Evolutionary conservation across 2,329 filamentous ascomycete genomes (phyloP).

Genomic region (Sporothrix luriei): DNA sequence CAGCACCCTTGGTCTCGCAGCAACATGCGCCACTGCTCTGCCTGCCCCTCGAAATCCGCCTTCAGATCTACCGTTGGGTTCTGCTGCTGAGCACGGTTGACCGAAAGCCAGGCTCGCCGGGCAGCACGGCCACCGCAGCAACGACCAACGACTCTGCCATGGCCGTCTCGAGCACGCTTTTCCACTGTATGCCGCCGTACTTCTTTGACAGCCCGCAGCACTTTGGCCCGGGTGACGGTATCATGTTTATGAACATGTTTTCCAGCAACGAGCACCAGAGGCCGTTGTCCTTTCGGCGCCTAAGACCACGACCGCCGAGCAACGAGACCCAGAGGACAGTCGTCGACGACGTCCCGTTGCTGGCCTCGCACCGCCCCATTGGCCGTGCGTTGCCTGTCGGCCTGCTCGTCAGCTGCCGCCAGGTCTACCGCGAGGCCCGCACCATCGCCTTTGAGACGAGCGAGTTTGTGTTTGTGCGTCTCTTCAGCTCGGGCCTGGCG

Average conservation of each 20-base stretch:
- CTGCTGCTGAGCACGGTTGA: conserved; percentile 38
- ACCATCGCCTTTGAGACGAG: conserved; percentile 48
- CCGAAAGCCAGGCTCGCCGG: conserved; percentile 36
- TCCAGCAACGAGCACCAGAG: neutral
- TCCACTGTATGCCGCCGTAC: conserved; percentile 4
- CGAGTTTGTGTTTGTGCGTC: conserved; percentile 53
- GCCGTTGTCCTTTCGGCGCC: neutral
- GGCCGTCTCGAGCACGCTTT: conserved; percentile 10
- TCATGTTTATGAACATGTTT: conserved; percentile 21
- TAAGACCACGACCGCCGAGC: neutral
- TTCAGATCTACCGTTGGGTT: conserved; percentile 52
- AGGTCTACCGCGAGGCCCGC: conserved; percentile 50
- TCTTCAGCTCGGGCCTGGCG: conserved; percentile 51
- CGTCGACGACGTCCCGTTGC: conserved; percentile 21
- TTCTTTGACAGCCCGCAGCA: conserved; percentile 15
- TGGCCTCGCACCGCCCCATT: conserved; percentile 45
- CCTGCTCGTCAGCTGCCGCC: conserved; percentile 46
- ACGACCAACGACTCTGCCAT: neutral
- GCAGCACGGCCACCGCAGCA: neutral
- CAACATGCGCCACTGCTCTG: conserved; percentile 40
- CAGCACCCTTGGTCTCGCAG: neutral
- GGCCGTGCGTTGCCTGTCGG: conserved; percentile 46
- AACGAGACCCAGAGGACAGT: neutral
- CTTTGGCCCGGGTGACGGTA: conserved; percentile 9
- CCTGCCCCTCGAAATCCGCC: conserved; percentile 51